These are phyloP conservation scores for Mortierella sp. DNA, from an alignment of 371 early-diverging fungal genomes.

Conservation along the genomic window DNA sequence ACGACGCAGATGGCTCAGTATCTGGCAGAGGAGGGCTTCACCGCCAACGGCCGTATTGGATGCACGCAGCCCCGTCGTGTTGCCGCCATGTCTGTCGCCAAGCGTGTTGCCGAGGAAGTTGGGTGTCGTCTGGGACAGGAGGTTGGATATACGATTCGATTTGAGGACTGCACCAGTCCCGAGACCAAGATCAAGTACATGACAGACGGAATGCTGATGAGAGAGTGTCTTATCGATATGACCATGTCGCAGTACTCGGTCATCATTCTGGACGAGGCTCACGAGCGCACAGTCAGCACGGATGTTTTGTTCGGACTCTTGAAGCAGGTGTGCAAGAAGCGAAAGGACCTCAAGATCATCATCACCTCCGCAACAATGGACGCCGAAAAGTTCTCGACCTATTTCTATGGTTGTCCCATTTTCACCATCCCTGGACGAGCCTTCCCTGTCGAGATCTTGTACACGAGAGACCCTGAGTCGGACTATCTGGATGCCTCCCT, in stretches of 20 bases:
- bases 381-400: conserved; percentile 86
- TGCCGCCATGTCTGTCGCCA: conserved; percentile 99
- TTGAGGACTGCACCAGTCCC: conserved; percentile 96
- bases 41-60: conserved; percentile 89
- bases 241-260: conserved; percentile 91
- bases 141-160: conserved; percentile 99
- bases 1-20: conserved; percentile 99
- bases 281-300: conserved; percentile 98
- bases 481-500: conserved; percentile 96
- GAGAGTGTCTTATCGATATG: conserved; percentile 95
- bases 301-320: conserved; percentile 98
- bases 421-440: conserved; percentile 98
- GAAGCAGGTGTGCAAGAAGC: conserved; percentile 85
- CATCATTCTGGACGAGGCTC: conserved; percentile 99
- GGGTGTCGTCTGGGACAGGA: conserved; percentile 95
- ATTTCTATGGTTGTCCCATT: conserved; percentile 87
- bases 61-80: conserved; percentile 99
- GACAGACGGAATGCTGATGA: conserved; percentile 99
- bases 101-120: conserved; percentile 98
- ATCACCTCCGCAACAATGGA: conserved; percentile 98
- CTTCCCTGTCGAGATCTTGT: conserved; percentile 95
- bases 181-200: conserved; percentile 98
- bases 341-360: conserved; percentile 94
- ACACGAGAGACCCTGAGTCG: conserved; percentile 93
- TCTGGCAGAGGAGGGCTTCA: conserved; percentile 94